phyloP scores from a whole-genome alignment of 2,329 filamentous ascomycete species.

The Peltaster fructicola region DNA sequence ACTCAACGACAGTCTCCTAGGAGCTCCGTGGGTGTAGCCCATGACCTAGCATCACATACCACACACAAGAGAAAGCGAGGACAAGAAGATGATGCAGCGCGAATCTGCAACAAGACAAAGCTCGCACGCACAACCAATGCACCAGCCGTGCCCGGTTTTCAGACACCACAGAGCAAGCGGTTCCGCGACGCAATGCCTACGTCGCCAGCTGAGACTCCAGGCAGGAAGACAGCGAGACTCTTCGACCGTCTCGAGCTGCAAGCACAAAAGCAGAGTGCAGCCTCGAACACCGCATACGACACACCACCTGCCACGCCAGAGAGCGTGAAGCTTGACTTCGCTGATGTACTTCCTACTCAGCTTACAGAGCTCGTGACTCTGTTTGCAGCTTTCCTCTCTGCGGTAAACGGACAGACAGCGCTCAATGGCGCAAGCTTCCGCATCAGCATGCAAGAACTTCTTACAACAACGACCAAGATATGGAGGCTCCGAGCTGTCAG shows the following conservation, averaged over 20 bases:
- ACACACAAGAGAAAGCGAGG: too few species aligned
- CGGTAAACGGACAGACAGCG: slow-evolving; percentile 32
- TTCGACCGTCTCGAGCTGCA: slow-evolving; percentile 19
- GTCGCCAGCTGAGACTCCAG: slow-evolving; percentile 19
- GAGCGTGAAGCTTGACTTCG: slow-evolving; percentile 6
- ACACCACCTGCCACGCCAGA: slow-evolving; percentile 19
- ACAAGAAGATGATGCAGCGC: too few species aligned
- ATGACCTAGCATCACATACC: too few species aligned
- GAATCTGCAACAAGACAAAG: too few species aligned
- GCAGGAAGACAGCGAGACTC: slow-evolving; percentile 16
- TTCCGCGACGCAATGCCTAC: slow-evolving; percentile 14
- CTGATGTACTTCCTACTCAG: slow-evolving; percentile 20
- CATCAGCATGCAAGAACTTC: slow-evolving; percentile 24
- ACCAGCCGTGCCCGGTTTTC: too few species aligned
- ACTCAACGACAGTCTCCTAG: too few species aligned
- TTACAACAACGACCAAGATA: slow-evolving; percentile 23
- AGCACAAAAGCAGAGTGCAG: slow-evolving; percentile 8
- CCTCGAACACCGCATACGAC: slow-evolving; percentile 12
- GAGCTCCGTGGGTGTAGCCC: too few species aligned
- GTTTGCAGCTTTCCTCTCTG: slow-evolving; percentile 30
- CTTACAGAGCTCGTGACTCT: slow-evolving; percentile 27
- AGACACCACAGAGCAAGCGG: slow-evolving; percentile 18
- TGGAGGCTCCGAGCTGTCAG: slow-evolving; percentile 30
- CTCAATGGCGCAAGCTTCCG: slow-evolving; percentile 27
- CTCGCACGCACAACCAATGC: too few species aligned